These are phyloP conservation scores for Rauvolfia tetraphylla DNA, from an alignment of 257 asterid genomes.

Conservation along the genomic window DNA sequence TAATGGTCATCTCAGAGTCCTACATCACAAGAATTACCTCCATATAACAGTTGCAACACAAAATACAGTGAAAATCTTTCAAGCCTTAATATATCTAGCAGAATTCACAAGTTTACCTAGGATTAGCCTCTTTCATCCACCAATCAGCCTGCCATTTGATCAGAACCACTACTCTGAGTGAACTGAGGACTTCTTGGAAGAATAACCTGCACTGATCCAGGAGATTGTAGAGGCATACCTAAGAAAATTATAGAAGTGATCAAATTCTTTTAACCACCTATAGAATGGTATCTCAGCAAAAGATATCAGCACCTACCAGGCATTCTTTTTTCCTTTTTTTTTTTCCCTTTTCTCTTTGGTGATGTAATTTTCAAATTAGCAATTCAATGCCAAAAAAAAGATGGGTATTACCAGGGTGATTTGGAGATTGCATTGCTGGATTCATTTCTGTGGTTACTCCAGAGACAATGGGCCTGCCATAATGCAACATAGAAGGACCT, in stretches of 20 bases:
- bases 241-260: slow-evolving; percentile 3
- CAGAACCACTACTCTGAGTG: slow-evolving; percentile 27
- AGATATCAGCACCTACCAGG: background rate
- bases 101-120: slow-evolving; percentile 12
- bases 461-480: slow-evolving; percentile 18
- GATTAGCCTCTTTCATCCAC: slow-evolving; percentile 4
- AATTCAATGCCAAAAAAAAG: background rate
- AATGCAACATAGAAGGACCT: slow-evolving; percentile 21
- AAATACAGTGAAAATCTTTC: background rate
- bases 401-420: slow-evolving; percentile 21
- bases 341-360: background rate
- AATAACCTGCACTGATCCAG: slow-evolving; percentile 27
- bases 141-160: slow-evolving; percentile 33
- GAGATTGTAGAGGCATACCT: slow-evolving; percentile 24
- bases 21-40: slow-evolving; percentile 13
- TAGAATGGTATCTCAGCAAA: background rate
- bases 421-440: slow-evolving; percentile 24
- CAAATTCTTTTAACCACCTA: background rate
- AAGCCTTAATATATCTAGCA: background rate
- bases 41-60: background rate
- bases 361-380: too few relatives aligned
- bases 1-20: slow-evolving; percentile 18
- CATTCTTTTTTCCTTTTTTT: background rate
- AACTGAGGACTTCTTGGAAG: slow-evolving; percentile 28
- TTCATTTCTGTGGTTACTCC: slow-evolving; percentile 21